Evolutionary conservation across 176 grass and related monocot genomes (phyloP).

Genomic region (Thinopyrum elongatum): DNA sequence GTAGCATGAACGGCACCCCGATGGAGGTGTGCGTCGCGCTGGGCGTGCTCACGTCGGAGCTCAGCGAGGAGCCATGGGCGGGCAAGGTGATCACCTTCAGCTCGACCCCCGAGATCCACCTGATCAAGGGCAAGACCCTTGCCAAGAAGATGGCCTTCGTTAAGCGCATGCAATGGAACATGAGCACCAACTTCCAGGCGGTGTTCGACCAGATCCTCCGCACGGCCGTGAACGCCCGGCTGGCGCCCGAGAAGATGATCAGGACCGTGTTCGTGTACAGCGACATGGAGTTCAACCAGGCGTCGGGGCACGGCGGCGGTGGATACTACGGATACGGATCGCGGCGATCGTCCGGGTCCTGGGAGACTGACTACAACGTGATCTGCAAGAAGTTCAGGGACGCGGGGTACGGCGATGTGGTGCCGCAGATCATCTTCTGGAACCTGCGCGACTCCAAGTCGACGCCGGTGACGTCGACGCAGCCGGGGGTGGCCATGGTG

Average conservation of each 20-base stretch:
- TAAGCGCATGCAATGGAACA: not conserved
- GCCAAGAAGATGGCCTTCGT: not conserved
- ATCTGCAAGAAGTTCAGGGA: not conserved
- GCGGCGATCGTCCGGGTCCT: not conserved
- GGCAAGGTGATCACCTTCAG: not conserved
- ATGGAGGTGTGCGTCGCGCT: not conserved
- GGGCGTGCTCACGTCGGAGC: not conserved
- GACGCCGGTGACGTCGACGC: conserved; percentile 21
- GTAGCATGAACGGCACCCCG: not conserved
- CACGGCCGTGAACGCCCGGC: not conserved
- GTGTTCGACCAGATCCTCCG: not conserved
- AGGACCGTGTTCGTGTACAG: not conserved
- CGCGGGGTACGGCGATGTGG: not conserved
- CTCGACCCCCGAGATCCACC: not conserved
- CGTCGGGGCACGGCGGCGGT: not conserved
- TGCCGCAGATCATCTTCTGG: not conserved
- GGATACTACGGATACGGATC: not conserved
- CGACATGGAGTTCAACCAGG: not conserved
- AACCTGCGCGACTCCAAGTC: not conserved
- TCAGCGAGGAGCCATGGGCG: not conserved
- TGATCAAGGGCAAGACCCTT: not conserved
- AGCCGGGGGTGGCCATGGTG: conserved; percentile 41
- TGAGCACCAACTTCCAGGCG: not conserved
- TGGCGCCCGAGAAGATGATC: not conserved
- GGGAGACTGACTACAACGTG: not conserved